Evolutionary conservation across 805 yeast genomes (phyloP), one percentile per base, ranked within the genome.

Genomic region (Sugiyamaella chiloensis): DNA sequence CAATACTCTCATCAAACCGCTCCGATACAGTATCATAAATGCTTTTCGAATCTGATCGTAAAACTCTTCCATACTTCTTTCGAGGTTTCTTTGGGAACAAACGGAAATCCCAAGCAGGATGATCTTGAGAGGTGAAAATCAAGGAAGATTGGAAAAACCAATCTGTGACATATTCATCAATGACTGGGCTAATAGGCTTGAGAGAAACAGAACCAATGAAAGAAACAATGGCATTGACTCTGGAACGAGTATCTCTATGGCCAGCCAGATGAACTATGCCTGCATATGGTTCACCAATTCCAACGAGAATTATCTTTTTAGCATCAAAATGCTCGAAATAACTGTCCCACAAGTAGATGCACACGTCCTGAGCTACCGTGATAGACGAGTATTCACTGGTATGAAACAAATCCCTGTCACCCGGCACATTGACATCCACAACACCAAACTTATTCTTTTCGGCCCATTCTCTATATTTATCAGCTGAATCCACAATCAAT

Each of bases 131-230:
- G 2, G 96, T 80, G 65, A 89, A 90, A 0, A 91, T 78, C 23
- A 91, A 75, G 1, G 96, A 87, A 59, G 87, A 85, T 54, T 82
- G 81, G 69, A 81, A 89, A 66, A 81, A 93, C 96, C 97, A 90
- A 60, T 90, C 96, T 14, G 86, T 78, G 68, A 90, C 76, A 6
- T 85, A 79, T 65, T 93, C 98, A 64, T 91, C 98, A 59, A 89
- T 80, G 20, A 87, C 76, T 4, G 96, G 90, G 3, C 87, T 87
- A 39, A 91, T 74, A 1, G 95, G 82, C 54, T 86, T 79, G 58
- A 91, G 70, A n/a, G 76, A 74, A 1, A 82, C 76, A 42, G 83
- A 75, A 53, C 84, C 88, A 24, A 85, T 70, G 61, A 82, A 87
- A 49, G 79, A 80, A 21, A 85, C 78, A 1, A 85, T 76, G 4